Evolutionary conservation across 176 grass and related monocot species (phyloP).

Genomic region (Carex cristatella): DNA sequence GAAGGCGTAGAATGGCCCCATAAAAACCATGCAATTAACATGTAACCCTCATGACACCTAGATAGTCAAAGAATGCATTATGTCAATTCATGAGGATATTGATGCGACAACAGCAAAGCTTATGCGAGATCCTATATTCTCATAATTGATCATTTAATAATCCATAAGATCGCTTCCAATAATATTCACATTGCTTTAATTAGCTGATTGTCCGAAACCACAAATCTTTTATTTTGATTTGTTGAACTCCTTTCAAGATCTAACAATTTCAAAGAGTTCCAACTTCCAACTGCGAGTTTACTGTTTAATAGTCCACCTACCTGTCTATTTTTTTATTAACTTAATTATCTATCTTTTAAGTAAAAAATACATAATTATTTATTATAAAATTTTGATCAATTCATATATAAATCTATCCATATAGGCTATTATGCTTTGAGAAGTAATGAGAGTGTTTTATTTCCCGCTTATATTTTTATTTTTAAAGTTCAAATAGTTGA

Average conservation of each 20-base stretch:
- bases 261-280: no score
- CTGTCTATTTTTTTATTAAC: no score
- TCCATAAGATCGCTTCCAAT: not conserved
- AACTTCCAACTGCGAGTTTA: no score
- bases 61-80: not conserved
- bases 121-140: not conserved
- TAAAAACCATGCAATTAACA: not conserved
- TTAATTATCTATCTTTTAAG: no score
- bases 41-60: constrained; percentile 2
- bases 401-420: no score
- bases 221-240: not conserved
- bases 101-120: not conserved
- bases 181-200: not conserved
- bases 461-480: no score
- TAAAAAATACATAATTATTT: no score
- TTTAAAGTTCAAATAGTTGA: no score
- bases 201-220: not conserved
- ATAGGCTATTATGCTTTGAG: no score
- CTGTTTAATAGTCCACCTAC: no score
- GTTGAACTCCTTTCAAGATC: not conserved
- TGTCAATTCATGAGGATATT: not conserved
- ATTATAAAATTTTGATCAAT: no score
- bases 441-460: no score
- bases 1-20: not conserved
- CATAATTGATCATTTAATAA: not conserved